A percentile compares a stretch with the other conserved stretches of the same genome.
Evolutionary conservation across 23 red algal species (phyloP).

Genomic region (Agarophyton chilense): DNA sequence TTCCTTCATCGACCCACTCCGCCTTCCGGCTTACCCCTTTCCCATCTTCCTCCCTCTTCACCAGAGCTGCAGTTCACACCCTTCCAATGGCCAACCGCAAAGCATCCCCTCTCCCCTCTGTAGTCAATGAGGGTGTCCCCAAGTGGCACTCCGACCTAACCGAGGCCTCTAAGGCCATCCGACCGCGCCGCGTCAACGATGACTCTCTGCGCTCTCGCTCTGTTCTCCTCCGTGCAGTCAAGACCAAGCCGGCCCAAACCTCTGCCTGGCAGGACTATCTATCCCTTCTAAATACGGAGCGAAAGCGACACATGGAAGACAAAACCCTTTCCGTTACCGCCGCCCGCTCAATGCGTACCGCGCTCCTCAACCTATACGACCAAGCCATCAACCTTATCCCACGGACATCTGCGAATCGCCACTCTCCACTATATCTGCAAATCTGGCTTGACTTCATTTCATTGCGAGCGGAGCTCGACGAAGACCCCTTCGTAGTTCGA

Average conservation of each 20-base stretch:
- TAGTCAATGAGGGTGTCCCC: not conserved
- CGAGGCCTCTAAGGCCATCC: constrained; percentile 46
- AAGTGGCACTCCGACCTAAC: constrained; percentile 48
- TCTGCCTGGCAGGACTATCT: constrained; percentile 24
- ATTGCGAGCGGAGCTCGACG: constrained; percentile 43
- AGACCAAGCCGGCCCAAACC: constrained; percentile 34
- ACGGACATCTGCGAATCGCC: constrained; percentile 64
- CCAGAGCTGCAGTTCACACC: not conserved
- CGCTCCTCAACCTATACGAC: constrained; percentile 81
- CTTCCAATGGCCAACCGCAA: not conserved
- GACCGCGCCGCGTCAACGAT: constrained; percentile 1
- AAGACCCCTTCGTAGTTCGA: constrained; percentile 64
- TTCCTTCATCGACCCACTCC: not conserved
- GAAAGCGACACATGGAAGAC: constrained; percentile 7
- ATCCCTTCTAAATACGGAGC: constrained; percentile 31
- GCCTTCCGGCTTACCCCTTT: not conserved
- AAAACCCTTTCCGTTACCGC: not conserved
- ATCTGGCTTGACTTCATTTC: constrained; percentile 85
- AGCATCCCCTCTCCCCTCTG: not conserved
- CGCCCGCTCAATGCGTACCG: constrained; percentile 16
- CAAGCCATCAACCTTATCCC: constrained; percentile 76
- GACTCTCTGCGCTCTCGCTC: constrained; percentile 7
- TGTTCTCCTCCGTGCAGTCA: constrained; percentile 27
- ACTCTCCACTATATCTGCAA: constrained; percentile 61
- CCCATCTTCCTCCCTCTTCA: not conserved